Evolutionary conservation across 2,329 filamentous ascomycete genomes (phyloP).

Genomic region (Tolypocladium amazonense): DNA sequence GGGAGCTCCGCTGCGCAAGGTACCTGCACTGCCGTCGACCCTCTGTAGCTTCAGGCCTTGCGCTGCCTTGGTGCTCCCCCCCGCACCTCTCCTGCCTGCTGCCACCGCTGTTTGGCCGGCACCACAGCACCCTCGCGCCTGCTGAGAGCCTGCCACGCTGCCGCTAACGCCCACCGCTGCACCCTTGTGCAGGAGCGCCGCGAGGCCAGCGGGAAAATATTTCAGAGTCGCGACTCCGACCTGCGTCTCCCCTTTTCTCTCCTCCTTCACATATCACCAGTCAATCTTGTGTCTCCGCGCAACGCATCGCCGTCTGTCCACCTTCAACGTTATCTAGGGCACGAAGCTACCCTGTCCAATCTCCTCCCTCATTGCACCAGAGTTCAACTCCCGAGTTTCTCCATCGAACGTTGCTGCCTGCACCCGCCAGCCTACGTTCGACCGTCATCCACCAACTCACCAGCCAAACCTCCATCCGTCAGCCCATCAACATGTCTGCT

Average conservation of each 20-base stretch:
- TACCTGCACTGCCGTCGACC: no score
- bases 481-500: conserved; percentile 70
- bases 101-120: neutral
- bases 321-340: conserved; percentile 57
- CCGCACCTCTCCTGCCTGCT: neutral
- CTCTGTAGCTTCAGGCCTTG: neutral
- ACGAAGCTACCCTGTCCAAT: conserved; percentile 72
- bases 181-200: neutral
- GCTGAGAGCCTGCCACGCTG: neutral
- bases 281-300: conserved; percentile 34
- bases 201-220: conserved; percentile 25
- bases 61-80: no score
- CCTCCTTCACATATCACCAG: conserved; percentile 32
- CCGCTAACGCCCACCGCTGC: neutral
- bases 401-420: conserved; percentile 32
- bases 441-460: conserved; percentile 32
- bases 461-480: conserved; percentile 33
- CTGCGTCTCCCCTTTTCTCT: conserved; percentile 18
- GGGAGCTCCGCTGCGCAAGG: no score
- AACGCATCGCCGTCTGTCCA: conserved; percentile 36
- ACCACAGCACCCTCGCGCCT: neutral
- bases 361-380: conserved; percentile 55
- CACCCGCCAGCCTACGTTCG: conserved; percentile 23
- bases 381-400: conserved; percentile 43
- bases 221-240: conserved; percentile 25